Evolutionary conservation across 1,139 yeast species (phyloP), one percentile per base, ranked within the genome.

Genomic region (Yamadazyma sp.): DNA sequence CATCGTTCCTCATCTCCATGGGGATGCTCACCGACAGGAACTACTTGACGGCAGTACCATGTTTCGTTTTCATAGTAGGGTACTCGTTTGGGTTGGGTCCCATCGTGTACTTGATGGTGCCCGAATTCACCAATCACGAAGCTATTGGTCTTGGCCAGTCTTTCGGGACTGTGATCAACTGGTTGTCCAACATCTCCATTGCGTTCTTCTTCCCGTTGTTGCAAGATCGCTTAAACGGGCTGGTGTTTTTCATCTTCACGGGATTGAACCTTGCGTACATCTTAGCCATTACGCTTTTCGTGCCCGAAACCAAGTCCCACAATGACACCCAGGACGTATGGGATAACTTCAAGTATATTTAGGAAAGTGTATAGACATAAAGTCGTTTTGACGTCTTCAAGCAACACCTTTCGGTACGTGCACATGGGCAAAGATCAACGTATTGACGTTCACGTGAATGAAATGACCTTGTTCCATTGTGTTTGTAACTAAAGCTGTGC

Each of bases 61-160:
- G 89, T 1, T 75, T 85, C 43, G 55, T 71, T 1, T 88, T 86
- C 56, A 87, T 89, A 33, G 75, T 82, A 4, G 77, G 88, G 9
- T 91, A 86, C 64, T 95, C 96, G 0, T 62, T 84, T 32, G 98
- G 97, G 0, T 58, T 88, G 43, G 97, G 97, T 0, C 97, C 97
- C 5, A 82, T 91, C 33, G 97, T 97, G 14, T 89, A 88, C 62
- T 62, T 89, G 49, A 69, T 88, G 54, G 80, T 89, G 8, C 79
- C 95, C 3, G 97, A 91, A 57, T 77, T 89, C 30, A 82, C 95
- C 0, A 86, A 84, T 37, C 69, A 75, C 4, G 79, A 79, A 41
- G 88, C 88, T 2, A 81, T 79, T 37, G 87, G 87, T 1, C 73
- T 80, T 34, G 96, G 96, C 0, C 98, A 91, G 61, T 81, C 94